Percentiles rank a stretch among this genome's conserved stretches.
These are phyloP conservation scores for Tricholoma hemisulphureum DNA, from an alignment of 768 basidiomycete species.

Conservation along the genomic window DNA sequence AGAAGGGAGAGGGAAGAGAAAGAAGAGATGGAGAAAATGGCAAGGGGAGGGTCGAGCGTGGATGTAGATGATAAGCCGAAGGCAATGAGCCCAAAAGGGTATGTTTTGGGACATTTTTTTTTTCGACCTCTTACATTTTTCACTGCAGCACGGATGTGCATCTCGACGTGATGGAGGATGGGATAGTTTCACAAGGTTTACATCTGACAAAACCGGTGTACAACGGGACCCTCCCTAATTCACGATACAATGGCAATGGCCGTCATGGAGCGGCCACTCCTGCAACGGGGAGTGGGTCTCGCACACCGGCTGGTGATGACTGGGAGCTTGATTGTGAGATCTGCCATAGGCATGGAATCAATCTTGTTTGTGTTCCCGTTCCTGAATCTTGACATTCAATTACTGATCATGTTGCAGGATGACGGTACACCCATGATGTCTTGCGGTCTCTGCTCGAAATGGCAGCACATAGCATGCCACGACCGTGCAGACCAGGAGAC, in stretches of 20 bases:
- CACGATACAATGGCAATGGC: not conserved
- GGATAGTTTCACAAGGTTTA: not conserved
- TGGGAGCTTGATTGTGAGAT: conserved; percentile 92
- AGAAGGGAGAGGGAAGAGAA: conserved; percentile 48
- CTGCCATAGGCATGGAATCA: conserved; percentile 69
- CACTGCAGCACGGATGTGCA: conserved; percentile 2
- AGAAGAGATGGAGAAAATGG: conserved; percentile 31
- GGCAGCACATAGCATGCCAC: conserved; percentile 91
- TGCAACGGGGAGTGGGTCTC: conserved; percentile 35
- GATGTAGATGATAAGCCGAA: conserved; percentile 12
- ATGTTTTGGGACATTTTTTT: not conserved
- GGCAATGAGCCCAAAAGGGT: conserved; percentile 11
- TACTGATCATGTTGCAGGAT: conserved; percentile 48
- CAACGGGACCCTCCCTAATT: conserved; percentile 7
- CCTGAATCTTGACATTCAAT: conserved; percentile 4
- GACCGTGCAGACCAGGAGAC: conserved; percentile 64
- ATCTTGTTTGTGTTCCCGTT: conserved; percentile 53
- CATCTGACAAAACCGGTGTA: conserved; percentile 2
- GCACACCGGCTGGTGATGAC: conserved; percentile 56
- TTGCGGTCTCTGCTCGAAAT: conserved; percentile 77
- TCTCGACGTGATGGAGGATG: conserved; percentile 6
- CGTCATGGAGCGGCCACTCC: not conserved
- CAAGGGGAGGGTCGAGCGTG: conserved; percentile 14
- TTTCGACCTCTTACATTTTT: not conserved
- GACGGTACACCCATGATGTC: conserved; percentile 78